Conservation (phyloP, 2,329 filamentous ascomycete genomes). For the Scytalidium lignicola region DNA sequence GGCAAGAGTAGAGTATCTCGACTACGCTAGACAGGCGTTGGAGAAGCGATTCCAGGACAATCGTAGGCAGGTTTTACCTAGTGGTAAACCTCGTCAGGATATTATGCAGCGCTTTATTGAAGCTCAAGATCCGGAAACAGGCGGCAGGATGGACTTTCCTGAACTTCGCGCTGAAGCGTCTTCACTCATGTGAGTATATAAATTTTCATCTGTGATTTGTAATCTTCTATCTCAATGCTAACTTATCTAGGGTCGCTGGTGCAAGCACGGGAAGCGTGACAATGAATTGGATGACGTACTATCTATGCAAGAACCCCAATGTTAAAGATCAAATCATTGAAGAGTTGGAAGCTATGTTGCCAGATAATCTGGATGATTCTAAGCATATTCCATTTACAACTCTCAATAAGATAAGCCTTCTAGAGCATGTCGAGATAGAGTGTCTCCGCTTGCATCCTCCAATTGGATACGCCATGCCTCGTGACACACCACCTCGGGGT, state of each 20-base stretch:
- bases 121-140: constrained; percentile 11
- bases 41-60: constrained; percentile 10
- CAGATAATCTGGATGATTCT: constrained; percentile 3
- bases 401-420: constrained; percentile 7
- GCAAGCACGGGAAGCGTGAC: constrained; percentile 10
- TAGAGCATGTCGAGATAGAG: constrained; percentile 9
- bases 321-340: constrained; percentile 5
- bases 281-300: constrained; percentile 12
- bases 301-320: constrained; percentile 10
- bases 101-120: constrained; percentile 14
- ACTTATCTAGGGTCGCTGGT: constrained; percentile 7
- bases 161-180: constrained; percentile 11
- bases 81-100: constrained; percentile 10
- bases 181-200: constrained; percentile 7
- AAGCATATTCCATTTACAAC: constrained; percentile 6
- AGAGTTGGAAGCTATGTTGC: constrained; percentile 6
- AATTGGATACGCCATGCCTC: constrained; percentile 11
- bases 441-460: constrained; percentile 9
- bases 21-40: constrained; percentile 7
- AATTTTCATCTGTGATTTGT: too few relatives aligned
- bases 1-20: constrained; percentile 9
- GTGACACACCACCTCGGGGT: constrained; percentile 8
- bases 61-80: constrained; percentile 2
- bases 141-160: constrained; percentile 8
- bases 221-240: too few relatives aligned